A percentile compares a stretch with the other conserved stretches of the same genome.
Conservation (phyloP, 2,329 filamentous ascomycete genomes). For the Parascedosporium putredinis region DNA sequence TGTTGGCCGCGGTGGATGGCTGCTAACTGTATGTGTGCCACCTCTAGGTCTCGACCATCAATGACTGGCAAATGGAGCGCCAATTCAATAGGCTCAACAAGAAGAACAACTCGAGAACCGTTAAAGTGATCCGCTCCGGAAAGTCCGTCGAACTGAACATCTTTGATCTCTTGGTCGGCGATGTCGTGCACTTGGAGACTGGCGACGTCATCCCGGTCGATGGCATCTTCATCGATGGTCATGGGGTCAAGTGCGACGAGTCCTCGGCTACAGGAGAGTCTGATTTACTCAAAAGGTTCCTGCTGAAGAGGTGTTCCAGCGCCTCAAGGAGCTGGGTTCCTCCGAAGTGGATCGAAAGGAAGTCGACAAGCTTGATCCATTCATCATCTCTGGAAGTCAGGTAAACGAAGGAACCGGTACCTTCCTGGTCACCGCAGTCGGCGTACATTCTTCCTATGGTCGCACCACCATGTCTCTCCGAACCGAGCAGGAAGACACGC, state of each 20-base stretch:
- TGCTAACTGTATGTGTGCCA: conserved; percentile 4
- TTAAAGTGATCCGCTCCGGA: conserved; percentile 58
- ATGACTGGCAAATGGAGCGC: conserved; percentile 59
- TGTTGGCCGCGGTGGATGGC: not conserved
- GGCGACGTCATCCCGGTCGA: conserved; percentile 63
- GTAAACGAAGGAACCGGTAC: conserved; percentile 43
- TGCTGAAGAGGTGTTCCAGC: conserved; percentile 46
- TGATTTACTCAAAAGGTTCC: conserved; percentile 58
- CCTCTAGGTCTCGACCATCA: conserved; percentile 27
- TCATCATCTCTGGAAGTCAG: conserved; percentile 48
- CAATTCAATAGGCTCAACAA: conserved; percentile 53
- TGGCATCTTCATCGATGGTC: conserved; percentile 53
- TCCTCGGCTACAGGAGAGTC: conserved; percentile 66
- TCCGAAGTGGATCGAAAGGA: conserved; percentile 24
- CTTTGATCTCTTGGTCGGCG: conserved; percentile 57
- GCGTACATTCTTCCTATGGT: conserved; percentile 42
- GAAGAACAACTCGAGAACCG: conserved; percentile 53
- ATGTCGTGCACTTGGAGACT: conserved; percentile 57
- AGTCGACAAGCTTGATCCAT: conserved; percentile 42
- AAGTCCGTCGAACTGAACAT: conserved; percentile 53
- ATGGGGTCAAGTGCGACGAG: conserved; percentile 53
- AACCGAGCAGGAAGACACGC: conserved; percentile 40
- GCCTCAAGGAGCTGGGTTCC: conserved; percentile 26
- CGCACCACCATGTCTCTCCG: conserved; percentile 46
- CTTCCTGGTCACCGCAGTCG: conserved; percentile 45